Conservation (phyloP, 805 yeast genomes). For the Brettanomyces bruxellensis region DNA sequence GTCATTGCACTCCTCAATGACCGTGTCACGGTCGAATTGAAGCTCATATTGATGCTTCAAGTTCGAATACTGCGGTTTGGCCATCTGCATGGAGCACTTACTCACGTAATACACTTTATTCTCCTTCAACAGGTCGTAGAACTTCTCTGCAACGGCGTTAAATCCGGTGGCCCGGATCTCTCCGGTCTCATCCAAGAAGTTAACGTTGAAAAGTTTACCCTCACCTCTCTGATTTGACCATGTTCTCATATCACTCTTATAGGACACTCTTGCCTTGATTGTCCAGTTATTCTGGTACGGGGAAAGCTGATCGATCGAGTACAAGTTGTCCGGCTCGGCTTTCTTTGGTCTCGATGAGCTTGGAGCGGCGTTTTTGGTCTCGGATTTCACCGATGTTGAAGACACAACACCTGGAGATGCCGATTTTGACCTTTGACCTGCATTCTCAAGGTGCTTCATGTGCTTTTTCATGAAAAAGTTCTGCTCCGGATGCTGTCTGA, state of each 20-base stretch:
- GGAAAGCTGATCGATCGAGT: constrained; percentile 78
- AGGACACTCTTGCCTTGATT: constrained; percentile 84
- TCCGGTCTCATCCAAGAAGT: constrained; percentile 87
- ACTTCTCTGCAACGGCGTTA: constrained; percentile 75
- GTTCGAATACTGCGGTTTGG: constrained; percentile 80
- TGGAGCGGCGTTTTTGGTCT: constrained; percentile 5
- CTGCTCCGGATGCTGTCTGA: constrained; percentile 49
- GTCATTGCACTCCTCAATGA: constrained; percentile 54
- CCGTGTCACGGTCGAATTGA: constrained; percentile 68
- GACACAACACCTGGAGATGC: constrained; percentile 3
- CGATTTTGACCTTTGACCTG: constrained; percentile 7
- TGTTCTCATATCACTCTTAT: constrained; percentile 77
- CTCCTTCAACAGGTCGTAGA: constrained; percentile 68
- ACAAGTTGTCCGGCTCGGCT: constrained; percentile 31
- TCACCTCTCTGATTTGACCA: constrained; percentile 84
- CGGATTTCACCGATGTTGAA: not conserved
- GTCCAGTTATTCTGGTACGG: constrained; percentile 92
- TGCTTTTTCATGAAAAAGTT: constrained; percentile 20
- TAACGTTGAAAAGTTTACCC: constrained; percentile 84
- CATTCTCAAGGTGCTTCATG: constrained; percentile 2
- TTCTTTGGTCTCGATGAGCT: not conserved
- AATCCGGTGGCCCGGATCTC: constrained; percentile 95
- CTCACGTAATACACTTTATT: constrained; percentile 84
- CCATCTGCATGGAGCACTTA: constrained; percentile 69
- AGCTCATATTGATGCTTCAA: constrained; percentile 86